Percentiles rank a stretch among this genome's conserved stretches.
Conservation (phyloP, 2,329 filamentous ascomycete genomes). For the Monilinia fructigena region DNA sequence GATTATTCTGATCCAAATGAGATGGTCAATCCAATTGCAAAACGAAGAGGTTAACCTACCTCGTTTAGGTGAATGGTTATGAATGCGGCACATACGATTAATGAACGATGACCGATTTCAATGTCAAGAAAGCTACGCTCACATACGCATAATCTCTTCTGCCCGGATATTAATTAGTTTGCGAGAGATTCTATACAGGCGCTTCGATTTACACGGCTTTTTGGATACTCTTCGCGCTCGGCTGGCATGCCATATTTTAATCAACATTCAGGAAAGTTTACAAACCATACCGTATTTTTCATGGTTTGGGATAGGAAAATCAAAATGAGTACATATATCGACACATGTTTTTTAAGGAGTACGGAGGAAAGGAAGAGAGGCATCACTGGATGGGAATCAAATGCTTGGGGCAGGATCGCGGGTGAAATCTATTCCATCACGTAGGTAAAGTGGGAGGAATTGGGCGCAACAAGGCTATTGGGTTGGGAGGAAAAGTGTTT, state of each 20-base stretch:
- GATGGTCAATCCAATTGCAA: conserved; percentile 22
- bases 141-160: not conserved
- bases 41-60: conserved; percentile 18
- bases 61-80: not conserved
- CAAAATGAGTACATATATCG: conserved; percentile 1
- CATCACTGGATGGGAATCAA: not conserved
- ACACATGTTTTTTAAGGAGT: not conserved
- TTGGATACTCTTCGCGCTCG: not conserved
- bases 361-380: not conserved
- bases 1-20: conserved; percentile 43
- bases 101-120: not conserved
- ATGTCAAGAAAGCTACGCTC: not conserved
- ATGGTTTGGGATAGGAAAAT: not conserved
- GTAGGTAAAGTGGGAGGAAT: not conserved
- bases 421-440: not conserved
- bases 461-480: not conserved
- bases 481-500: not conserved
- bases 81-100: conserved; percentile 3
- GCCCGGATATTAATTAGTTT: conserved; percentile 4
- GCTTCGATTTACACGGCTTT: not conserved
- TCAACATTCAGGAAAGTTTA: not conserved
- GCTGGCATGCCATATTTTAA: not conserved
- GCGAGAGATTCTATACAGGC: not conserved
- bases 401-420: not conserved
- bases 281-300: not conserved